These are phyloP conservation scores for Alternaria sp. DNA, from an alignment of 2,329 filamentous ascomycete species.

Conservation along the genomic window DNA sequence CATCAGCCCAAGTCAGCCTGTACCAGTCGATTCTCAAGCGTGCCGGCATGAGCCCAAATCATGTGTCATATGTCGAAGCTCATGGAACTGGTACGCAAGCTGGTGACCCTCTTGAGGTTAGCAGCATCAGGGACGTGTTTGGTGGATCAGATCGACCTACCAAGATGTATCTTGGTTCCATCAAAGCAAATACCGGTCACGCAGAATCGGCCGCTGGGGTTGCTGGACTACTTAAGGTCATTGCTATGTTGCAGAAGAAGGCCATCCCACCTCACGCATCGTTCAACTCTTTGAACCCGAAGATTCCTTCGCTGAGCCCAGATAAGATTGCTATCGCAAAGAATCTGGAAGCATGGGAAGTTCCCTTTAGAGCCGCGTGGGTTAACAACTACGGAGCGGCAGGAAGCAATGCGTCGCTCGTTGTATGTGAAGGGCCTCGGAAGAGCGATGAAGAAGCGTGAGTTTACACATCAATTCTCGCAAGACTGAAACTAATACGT, in stretches of 20 bases:
- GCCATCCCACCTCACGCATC: constrained; percentile 23
- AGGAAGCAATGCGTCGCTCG: constrained; percentile 12
- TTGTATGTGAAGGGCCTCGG: constrained; percentile 13
- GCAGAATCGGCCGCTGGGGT: constrained; percentile 46
- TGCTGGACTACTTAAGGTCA: constrained; percentile 34
- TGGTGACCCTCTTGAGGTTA: constrained; percentile 24
- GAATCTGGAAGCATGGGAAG: constrained; percentile 7
- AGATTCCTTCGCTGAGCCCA: constrained; percentile 20
- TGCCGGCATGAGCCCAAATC: constrained; percentile 12
- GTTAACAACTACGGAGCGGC: constrained; percentile 9
- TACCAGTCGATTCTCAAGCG: constrained; percentile 20
- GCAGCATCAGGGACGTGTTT: constrained; percentile 18
- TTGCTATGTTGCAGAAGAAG: constrained; percentile 25
- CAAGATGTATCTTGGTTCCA: constrained; percentile 35
- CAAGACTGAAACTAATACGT: not conserved
- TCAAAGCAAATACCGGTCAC: constrained; percentile 50
- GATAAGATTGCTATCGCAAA: constrained; percentile 14
- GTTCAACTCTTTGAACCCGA: constrained; percentile 27
- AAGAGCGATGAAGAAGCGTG: not conserved
- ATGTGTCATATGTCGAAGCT: constrained; percentile 25
- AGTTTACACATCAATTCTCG: not conserved
- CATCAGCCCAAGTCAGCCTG: constrained; percentile 20
- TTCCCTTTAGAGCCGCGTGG: constrained; percentile 8
- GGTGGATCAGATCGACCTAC: constrained; percentile 9
- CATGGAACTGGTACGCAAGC: constrained; percentile 31